phyloP scores from a whole-genome alignment of 192 early-diverging fungal species.

The Diversispora epigaea region DNA sequence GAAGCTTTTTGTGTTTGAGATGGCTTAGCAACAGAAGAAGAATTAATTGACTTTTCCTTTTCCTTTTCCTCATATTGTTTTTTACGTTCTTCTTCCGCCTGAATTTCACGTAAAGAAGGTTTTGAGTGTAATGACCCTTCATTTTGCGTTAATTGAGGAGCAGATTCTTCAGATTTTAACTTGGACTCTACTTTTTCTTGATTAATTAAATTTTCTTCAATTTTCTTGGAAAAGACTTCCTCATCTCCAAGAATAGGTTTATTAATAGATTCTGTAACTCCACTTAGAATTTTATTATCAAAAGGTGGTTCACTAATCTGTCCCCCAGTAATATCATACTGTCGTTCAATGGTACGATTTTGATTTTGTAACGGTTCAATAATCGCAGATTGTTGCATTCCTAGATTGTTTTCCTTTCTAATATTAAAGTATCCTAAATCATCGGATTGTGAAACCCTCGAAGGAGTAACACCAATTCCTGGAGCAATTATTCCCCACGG shows the following conservation, averaged over 20 bases:
- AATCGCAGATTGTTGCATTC: slow-evolving; percentile 37
- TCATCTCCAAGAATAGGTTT: slow-evolving; percentile 9
- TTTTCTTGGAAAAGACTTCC: not conserved
- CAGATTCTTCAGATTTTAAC: not conserved
- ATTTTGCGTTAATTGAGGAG: not conserved
- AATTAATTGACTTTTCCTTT: not conserved
- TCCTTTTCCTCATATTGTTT: slow-evolving; percentile 41
- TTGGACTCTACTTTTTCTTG: slow-evolving; percentile 7
- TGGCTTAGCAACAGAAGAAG: slow-evolving; percentile 16
- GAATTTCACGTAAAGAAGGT: slow-evolving; percentile 47
- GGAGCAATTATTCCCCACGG: slow-evolving; percentile 40
- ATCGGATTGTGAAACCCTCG: slow-evolving; percentile 44
- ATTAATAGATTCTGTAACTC: slow-evolving; percentile 28
- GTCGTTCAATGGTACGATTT: slow-evolving; percentile 41
- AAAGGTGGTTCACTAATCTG: slow-evolving; percentile 44
- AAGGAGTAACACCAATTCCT: slow-evolving; percentile 28
- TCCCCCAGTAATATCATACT: slow-evolving; percentile 30
- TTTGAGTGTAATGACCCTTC: slow-evolving; percentile 5
- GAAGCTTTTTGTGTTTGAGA: slow-evolving; percentile 6
- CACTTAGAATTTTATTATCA: slow-evolving; percentile 42
- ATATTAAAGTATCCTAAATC: slow-evolving; percentile 33
- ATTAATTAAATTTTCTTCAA: not conserved
- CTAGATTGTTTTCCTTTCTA: slow-evolving; percentile 19
- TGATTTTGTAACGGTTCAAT: slow-evolving; percentile 37
- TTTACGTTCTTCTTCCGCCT: slow-evolving; percentile 44